phyloP scores from a whole-genome alignment of 2,329 filamentous ascomycete genomes.

The Monosporascus sp. region DNA sequence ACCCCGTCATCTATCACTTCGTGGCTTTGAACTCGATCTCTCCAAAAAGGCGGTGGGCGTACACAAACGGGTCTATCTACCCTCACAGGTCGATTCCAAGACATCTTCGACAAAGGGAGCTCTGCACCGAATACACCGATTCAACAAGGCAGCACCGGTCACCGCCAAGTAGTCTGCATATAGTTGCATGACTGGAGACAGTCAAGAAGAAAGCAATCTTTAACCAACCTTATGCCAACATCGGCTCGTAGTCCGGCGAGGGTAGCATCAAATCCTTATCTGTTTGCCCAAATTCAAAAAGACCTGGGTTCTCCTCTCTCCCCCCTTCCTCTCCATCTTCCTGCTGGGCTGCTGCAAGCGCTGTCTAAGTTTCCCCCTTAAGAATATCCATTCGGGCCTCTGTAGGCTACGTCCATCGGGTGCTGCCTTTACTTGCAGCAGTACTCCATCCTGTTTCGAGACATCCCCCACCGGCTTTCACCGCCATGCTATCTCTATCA shows the following conservation, averaged over 20 bases:
- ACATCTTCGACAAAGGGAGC: constrained; percentile 42
- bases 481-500: constrained; percentile 57
- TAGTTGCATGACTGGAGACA: constrained; percentile 33
- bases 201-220: constrained; percentile 32
- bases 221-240: constrained; percentile 30
- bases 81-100: constrained; percentile 43
- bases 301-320: constrained; percentile 26
- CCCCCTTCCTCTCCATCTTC: constrained; percentile 10
- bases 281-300: constrained; percentile 34
- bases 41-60: constrained; percentile 43
- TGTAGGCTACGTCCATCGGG: constrained; percentile 13
- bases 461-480: constrained; percentile 28
- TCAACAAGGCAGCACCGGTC: constrained; percentile 26
- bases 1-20: constrained; percentile 34
- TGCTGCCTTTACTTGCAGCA: constrained; percentile 21
- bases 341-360: constrained; percentile 22
- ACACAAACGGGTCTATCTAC: constrained; percentile 40
- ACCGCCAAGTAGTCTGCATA: constrained; percentile 31
- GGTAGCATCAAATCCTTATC: constrained; percentile 26
- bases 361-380: constrained; percentile 27
- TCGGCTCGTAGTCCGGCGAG: constrained; percentile 26
- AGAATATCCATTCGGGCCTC: constrained; percentile 19
- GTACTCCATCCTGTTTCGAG: constrained; percentile 32
- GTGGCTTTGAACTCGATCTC: constrained; percentile 34
- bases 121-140: constrained; percentile 36